These are phyloP conservation scores for Trichoderma guizhouense DNA, from an alignment of 2,329 filamentous ascomycete species.

Conservation along the genomic window DNA sequence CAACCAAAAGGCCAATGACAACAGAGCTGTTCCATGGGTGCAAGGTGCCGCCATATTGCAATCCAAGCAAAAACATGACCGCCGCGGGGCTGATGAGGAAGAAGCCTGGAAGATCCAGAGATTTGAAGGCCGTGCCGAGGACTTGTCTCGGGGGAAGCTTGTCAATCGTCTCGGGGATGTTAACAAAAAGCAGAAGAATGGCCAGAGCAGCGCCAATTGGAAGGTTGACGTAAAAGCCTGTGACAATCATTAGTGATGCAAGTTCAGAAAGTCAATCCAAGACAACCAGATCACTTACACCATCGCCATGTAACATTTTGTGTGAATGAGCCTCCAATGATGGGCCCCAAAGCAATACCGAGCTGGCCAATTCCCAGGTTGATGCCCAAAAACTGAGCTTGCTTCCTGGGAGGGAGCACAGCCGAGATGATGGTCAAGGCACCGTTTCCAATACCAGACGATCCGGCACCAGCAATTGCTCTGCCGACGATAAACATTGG, in stretches of 20 bases:
- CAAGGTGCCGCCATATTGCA: neutral
- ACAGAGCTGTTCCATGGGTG: neutral
- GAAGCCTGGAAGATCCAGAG: neutral
- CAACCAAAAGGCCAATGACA: neutral
- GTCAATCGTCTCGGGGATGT: neutral
- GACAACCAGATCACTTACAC: neutral
- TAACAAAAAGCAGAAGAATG: neutral
- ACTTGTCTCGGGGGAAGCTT: neutral
- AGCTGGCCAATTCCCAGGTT: neutral
- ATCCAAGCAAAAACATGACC: neutral
- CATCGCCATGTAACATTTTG: neutral
- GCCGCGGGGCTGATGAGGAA: neutral
- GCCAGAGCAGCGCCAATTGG: neutral
- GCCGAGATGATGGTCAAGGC: conserved; percentile 33
- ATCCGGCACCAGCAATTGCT: conserved; percentile 46
- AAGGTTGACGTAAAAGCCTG: neutral
- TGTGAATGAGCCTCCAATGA: neutral
- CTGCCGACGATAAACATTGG: conserved; percentile 49
- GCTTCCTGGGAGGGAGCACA: conserved; percentile 27
- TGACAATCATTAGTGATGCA: neutral
- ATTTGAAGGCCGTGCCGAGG: neutral
- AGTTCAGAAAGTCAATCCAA: neutral
- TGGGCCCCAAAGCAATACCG: neutral
- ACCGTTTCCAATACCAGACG: conserved; percentile 41
- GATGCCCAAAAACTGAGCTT: neutral